Evolutionary conservation across 352 stramenopile genomes (phyloP).

Genomic region (Phytophthora lateralis): DNA sequence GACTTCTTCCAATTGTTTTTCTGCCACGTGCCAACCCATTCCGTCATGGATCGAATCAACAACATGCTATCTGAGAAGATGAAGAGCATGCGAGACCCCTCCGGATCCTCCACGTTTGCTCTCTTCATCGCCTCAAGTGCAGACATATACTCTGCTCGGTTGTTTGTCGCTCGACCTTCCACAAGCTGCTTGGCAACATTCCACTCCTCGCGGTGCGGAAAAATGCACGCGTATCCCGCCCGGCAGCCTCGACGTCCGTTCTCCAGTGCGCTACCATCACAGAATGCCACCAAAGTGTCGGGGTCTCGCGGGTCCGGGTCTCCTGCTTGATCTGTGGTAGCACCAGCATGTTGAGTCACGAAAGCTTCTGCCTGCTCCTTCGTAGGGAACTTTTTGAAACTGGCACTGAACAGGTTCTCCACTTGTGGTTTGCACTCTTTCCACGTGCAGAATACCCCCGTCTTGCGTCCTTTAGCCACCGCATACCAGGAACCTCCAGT

Average conservation of each 20-base stretch:
- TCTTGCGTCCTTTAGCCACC: slow-evolving; percentile 54
- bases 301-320: slow-evolving; percentile 58
- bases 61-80: slow-evolving; percentile 85
- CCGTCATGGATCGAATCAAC: slow-evolving; percentile 81
- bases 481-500: slow-evolving; percentile 46
- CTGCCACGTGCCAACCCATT: slow-evolving; percentile 69
- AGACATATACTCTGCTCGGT: slow-evolving; percentile 61
- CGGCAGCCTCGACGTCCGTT: slow-evolving; percentile 61
- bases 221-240: slow-evolving; percentile 77
- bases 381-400: slow-evolving; percentile 63
- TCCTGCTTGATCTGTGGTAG: slow-evolving; percentile 1
- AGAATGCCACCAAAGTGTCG: slow-evolving; percentile 74
- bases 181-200: slow-evolving; percentile 62
- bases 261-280: slow-evolving; percentile 70
- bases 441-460: slow-evolving; percentile 64
- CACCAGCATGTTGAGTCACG: slow-evolving; percentile 36
- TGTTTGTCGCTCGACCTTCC: slow-evolving; percentile 53
- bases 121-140: slow-evolving; percentile 69
- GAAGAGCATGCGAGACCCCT: slow-evolving; percentile 40
- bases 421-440: slow-evolving; percentile 59
- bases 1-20: slow-evolving; percentile 72
- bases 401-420: slow-evolving; percentile 54
- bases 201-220: slow-evolving; percentile 66
- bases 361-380: slow-evolving; percentile 57
- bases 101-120: slow-evolving; percentile 60